Percentiles rank a stretch among this genome's conserved stretches.
Evolutionary conservation across 352 stramenopile genomes (phyloP).

Genomic region (Pythium plurisporium): DNA sequence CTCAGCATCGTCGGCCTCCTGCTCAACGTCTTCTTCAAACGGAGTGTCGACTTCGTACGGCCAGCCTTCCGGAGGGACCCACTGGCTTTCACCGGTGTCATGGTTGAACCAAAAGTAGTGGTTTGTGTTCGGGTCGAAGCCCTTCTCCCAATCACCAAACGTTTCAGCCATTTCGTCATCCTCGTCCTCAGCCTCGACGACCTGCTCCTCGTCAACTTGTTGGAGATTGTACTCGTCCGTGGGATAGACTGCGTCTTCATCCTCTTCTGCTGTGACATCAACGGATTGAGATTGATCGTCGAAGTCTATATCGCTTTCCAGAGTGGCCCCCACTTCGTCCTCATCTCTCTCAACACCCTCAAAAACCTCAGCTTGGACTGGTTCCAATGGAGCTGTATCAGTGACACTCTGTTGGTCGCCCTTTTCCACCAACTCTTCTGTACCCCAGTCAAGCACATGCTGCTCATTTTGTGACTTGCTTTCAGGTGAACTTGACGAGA

Average conservation of each 20-base stretch:
- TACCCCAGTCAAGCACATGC: no score
- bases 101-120: slow-evolving; percentile 91
- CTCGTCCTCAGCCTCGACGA: slow-evolving; percentile 28
- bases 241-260: background rate
- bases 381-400: no score
- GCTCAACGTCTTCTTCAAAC: slow-evolving; percentile 40
- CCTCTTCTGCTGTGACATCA: background rate
- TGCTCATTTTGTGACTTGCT: no score
- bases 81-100: slow-evolving; percentile 68
- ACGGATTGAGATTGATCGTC: no score
- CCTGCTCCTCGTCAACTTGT: slow-evolving; percentile 15
- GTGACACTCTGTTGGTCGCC: no score
- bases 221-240: background rate
- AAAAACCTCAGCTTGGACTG: no score
- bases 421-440: no score
- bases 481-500: no score
- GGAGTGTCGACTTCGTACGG: slow-evolving; percentile 62
- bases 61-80: slow-evolving; percentile 73
- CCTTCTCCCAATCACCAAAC: slow-evolving; percentile 84
- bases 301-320: no score
- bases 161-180: slow-evolving; percentile 74
- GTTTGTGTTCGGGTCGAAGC: slow-evolving; percentile 73
- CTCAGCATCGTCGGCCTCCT: slow-evolving; percentile 13
- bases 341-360: no score
- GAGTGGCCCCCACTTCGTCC: no score